A percentile compares a stretch with the other conserved stretches of the same genome.
These are phyloP conservation scores for Coprinellus micaceus DNA, from an alignment of 768 basidiomycete species.

Conservation along the genomic window DNA sequence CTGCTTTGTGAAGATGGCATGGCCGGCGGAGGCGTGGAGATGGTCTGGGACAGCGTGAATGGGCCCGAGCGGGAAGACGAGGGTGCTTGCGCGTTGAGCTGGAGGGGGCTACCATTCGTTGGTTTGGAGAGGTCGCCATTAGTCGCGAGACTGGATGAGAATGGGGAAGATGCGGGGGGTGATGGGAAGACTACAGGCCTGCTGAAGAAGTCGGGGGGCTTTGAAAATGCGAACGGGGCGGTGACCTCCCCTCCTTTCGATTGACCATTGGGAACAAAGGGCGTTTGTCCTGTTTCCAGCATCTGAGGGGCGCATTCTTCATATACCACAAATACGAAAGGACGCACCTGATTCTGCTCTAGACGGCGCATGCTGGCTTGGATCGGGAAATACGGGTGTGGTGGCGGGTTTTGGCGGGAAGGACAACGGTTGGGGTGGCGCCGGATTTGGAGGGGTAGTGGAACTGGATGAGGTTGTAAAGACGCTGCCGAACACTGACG, in stretches of 20 bases:
- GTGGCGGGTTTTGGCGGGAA: not conserved
- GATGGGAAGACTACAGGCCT: not conserved
- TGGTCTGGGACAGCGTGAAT: not conserved
- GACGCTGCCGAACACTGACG: constrained; percentile 20
- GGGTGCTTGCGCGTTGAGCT: not conserved
- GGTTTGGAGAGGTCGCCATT: constrained; percentile 1
- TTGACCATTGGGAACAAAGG: too few species aligned
- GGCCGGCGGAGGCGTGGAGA: too few species aligned
- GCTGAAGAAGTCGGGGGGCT: too few species aligned
- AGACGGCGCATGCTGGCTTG: not conserved
- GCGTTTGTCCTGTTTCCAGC: too few species aligned
- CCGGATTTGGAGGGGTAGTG: constrained; percentile 3
- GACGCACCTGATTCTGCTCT: too few species aligned
- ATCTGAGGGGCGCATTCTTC: too few species aligned
- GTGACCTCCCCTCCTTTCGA: too few species aligned
- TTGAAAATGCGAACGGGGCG: too few species aligned
- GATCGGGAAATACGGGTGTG: too few species aligned
- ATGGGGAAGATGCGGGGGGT: not conserved
- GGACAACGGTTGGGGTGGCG: not conserved
- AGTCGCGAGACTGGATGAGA: not conserved
- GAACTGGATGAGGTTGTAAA: not conserved
- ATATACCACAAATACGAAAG: too few species aligned
- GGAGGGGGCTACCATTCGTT: not conserved
- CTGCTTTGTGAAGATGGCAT: too few species aligned
- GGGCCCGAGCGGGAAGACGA: not conserved